These are phyloP conservation scores for Hypholoma sublateritium DNA, from an alignment of 768 basidiomycete genomes.

Conservation along the genomic window DNA sequence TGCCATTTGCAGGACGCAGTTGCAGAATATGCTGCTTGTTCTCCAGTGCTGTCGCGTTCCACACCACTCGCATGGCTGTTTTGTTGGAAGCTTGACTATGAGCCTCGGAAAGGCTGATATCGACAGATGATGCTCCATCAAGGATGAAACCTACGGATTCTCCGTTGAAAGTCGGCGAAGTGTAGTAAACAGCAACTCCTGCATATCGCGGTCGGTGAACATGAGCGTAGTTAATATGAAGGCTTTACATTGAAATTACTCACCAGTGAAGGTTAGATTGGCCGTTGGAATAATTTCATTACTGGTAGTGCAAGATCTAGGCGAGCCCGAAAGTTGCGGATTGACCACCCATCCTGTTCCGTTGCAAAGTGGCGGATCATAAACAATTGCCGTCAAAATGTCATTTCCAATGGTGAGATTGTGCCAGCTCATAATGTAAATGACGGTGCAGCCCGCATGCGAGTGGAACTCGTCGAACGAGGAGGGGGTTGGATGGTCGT, in stretches of 20 bases:
- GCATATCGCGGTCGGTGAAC: neutral
- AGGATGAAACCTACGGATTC: slow-evolving; percentile 14
- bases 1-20: slow-evolving; percentile 16
- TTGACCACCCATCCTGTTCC: slow-evolving; percentile 20
- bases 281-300: slow-evolving; percentile 10
- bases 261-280: slow-evolving; percentile 22
- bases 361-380: slow-evolving; percentile 16
- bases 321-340: slow-evolving; percentile 8
- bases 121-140: slow-evolving; percentile 17
- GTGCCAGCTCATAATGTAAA: slow-evolving; percentile 10
- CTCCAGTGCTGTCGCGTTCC: slow-evolving; percentile 13
- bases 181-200: slow-evolving; percentile 25
- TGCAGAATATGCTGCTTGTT: slow-evolving; percentile 18
- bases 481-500: neutral
- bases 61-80: slow-evolving; percentile 14
- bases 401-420: slow-evolving; percentile 17
- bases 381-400: slow-evolving; percentile 16
- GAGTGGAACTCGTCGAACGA: neutral
- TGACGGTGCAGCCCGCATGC: neutral
- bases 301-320: slow-evolving; percentile 8
- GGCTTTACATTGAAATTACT: neutral
- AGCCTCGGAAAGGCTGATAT: slow-evolving; percentile 13
- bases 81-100: slow-evolving; percentile 2
- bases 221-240: neutral
- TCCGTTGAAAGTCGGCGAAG: slow-evolving; percentile 14